phyloP scores from a whole-genome alignment of 805 yeast species.

The Myxozyma monticola region DNA sequence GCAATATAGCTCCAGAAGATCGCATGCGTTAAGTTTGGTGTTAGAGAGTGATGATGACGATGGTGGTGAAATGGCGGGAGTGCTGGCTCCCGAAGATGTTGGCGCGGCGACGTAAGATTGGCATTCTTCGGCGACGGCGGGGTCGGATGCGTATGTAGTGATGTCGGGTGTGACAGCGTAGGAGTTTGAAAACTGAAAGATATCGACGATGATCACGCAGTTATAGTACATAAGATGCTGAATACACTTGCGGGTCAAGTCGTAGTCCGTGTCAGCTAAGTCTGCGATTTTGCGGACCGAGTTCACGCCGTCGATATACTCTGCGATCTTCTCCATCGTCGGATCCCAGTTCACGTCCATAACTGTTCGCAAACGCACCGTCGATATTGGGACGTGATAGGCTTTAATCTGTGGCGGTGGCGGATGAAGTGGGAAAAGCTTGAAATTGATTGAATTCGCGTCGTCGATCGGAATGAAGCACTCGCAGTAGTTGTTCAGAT shows the following conservation, averaged over 20 bases:
- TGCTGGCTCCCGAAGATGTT: conserved; percentile 2
- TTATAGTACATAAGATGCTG: conserved; percentile 89
- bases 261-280: conserved; percentile 76
- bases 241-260: conserved; percentile 78
- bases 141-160: conserved; percentile 63
- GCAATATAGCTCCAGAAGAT: conserved; percentile 70
- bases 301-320: conserved; percentile 85
- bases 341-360: conserved; percentile 97
- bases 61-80: neutral
- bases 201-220: conserved; percentile 77
- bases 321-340: conserved; percentile 83
- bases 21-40: conserved; percentile 48
- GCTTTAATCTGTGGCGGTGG: conserved; percentile 76
- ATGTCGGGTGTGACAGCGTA: conserved; percentile 87
- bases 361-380: conserved; percentile 68
- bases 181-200: conserved; percentile 83
- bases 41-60: neutral
- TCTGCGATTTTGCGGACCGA: conserved; percentile 74
- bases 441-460: conserved; percentile 87
- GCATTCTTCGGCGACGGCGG: conserved; percentile 74
- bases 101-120: conserved; percentile 64
- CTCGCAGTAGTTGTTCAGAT: conserved; percentile 90
- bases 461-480: conserved; percentile 91
- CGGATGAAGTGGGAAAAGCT: conserved; percentile 83
- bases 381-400: conserved; percentile 88